phyloP scores from a whole-genome alignment of 2,329 filamentous ascomycete genomes.

The Paecilomyces fulvus region DNA sequence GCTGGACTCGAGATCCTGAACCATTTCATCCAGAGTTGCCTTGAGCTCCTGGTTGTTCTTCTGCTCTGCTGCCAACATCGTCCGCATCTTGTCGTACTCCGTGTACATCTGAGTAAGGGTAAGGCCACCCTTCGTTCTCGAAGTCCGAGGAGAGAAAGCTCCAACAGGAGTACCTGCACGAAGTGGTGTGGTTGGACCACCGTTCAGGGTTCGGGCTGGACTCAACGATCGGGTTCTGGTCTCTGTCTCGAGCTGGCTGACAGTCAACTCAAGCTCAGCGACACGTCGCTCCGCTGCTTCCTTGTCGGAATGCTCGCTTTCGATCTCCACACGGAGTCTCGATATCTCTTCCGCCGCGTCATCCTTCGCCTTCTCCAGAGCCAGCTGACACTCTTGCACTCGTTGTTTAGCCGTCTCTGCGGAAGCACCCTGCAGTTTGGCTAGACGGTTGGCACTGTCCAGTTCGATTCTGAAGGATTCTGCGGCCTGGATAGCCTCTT shows the following conservation, averaged over 20 bases:
- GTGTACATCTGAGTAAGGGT: constrained; percentile 56
- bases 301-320: constrained; percentile 51
- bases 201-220: constrained; percentile 46
- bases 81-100: constrained; percentile 56
- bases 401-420: constrained; percentile 53
- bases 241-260: constrained; percentile 54
- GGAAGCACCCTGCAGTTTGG: constrained; percentile 58
- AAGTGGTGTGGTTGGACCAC: constrained; percentile 41
- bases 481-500: constrained; percentile 70
- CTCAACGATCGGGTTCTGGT: constrained; percentile 43
- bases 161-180: constrained; percentile 42
- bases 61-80: constrained; percentile 63
- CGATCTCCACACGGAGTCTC: constrained; percentile 44
- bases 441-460: constrained; percentile 69
- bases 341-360: constrained; percentile 54
- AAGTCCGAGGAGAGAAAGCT: constrained; percentile 46
- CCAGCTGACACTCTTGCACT: constrained; percentile 48
- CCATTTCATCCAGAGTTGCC: constrained; percentile 74
- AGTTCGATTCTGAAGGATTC: constrained; percentile 82
- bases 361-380: constrained; percentile 52
- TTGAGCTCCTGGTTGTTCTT: constrained; percentile 66
- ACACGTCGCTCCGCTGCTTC: constrained; percentile 55
- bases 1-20: constrained; percentile 74
- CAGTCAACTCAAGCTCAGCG: constrained; percentile 55
- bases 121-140: constrained; percentile 46